Conservation (phyloP, 2,329 filamentous ascomycete species). For the Beauveria sp. region DNA sequence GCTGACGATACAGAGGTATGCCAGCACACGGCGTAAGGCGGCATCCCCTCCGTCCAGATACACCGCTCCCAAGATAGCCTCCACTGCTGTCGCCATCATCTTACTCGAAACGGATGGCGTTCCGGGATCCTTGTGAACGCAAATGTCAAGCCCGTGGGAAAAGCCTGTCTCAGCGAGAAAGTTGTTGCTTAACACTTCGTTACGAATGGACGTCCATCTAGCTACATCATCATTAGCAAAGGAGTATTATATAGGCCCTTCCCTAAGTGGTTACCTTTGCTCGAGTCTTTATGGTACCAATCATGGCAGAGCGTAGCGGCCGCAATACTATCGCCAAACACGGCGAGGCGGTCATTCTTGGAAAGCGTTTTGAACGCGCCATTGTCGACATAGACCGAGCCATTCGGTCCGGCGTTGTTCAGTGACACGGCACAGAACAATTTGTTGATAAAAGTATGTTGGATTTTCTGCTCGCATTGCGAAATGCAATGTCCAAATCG, state of each 20-base stretch:
- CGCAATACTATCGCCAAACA: background rate
- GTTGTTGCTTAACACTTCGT: background rate
- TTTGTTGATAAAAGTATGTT: background rate
- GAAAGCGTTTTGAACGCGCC: background rate
- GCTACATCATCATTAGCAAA: background rate
- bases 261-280: background rate
- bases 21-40: background rate
- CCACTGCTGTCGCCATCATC: background rate
- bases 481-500: background rate
- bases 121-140: background rate
- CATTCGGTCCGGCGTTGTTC: background rate
- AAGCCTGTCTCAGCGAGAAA: background rate
- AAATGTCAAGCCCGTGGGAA: background rate
- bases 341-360: slow-evolving; percentile 1
- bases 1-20: background rate
- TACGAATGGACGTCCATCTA: background rate
- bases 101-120: background rate
- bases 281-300: background rate
- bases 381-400: background rate
- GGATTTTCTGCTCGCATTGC: background rate
- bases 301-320: background rate
- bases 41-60: background rate
- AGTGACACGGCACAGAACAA: background rate
- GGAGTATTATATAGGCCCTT: background rate
- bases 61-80: background rate